Conservation (phyloP, 208 protist genomes). For the Leishmania arabica region DNA sequence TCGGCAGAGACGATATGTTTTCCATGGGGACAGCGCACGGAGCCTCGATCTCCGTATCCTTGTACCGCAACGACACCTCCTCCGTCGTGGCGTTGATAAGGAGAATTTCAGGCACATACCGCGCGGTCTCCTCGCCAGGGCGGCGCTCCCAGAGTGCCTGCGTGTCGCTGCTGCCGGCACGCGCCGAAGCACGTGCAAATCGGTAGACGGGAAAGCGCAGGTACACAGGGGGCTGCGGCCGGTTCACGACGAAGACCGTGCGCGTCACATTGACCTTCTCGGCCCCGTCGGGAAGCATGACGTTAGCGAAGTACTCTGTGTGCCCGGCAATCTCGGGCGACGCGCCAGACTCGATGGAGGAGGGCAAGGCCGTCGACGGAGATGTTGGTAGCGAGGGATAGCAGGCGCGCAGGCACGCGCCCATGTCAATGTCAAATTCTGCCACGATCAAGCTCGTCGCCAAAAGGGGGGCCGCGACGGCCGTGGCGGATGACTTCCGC, state of each 20-base stretch:
- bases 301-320: constrained; percentile 67
- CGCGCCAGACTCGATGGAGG: constrained; percentile 3
- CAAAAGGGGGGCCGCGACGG: constrained; percentile 24
- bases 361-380: background rate
- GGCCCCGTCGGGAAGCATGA: constrained; percentile 83
- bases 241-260: constrained; percentile 73
- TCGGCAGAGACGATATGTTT: constrained; percentile 35
- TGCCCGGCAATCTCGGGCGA: constrained; percentile 31
- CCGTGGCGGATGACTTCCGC: background rate
- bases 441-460: constrained; percentile 54
- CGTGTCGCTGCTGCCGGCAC: background rate
- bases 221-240: constrained; percentile 31
- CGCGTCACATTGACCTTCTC: constrained; percentile 63
- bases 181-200: constrained; percentile 21
- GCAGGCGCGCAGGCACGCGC: constrained; percentile 58
- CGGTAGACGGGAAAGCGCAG: constrained; percentile 61
- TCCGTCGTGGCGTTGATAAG: constrained; percentile 32
- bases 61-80: constrained; percentile 42
- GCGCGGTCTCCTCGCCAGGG: constrained; percentile 15
- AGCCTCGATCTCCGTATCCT: constrained; percentile 28
- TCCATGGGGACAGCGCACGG: constrained; percentile 26
- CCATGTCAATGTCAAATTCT: constrained; percentile 84
- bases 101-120: constrained; percentile 42
- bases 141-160: constrained; percentile 26
- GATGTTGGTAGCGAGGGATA: constrained; percentile 32